Percentiles rank a stretch among this genome's conserved stretches.
These are phyloP conservation scores for Lyophyllum shimeji DNA, from an alignment of 768 basidiomycete species.

Conservation along the genomic window DNA sequence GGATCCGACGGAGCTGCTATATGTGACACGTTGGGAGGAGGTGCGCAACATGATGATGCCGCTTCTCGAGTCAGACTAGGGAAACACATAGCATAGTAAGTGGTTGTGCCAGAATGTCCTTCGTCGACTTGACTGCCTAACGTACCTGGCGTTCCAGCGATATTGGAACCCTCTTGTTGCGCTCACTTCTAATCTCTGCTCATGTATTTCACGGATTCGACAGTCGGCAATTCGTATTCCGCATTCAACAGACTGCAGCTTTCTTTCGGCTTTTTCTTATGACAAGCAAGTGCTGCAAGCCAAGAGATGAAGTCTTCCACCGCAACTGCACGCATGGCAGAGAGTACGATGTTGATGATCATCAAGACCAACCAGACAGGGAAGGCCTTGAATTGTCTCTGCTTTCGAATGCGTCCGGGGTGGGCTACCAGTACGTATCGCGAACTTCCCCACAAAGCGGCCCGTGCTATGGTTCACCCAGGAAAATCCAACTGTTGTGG, in stretches of 20 bases:
- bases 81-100: background rate
- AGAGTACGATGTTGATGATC: constrained; percentile 28
- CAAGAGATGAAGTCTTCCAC: too few species aligned
- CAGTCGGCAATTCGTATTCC: too few species aligned
- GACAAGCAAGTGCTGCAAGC: too few species aligned
- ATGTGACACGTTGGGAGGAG: background rate
- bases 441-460: background rate
- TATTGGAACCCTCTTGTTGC: too few species aligned
- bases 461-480: background rate
- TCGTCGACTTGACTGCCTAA: too few species aligned
- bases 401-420: constrained; percentile 12
- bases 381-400: constrained; percentile 18
- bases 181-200: too few species aligned
- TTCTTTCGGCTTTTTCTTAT: too few species aligned
- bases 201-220: too few species aligned
- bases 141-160: too few species aligned
- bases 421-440: constrained; percentile 10
- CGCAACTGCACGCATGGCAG: too few species aligned
- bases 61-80: background rate
- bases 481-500: background rate
- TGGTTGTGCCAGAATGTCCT: background rate
- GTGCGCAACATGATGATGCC: background rate
- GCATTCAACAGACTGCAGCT: too few species aligned
- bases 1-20: background rate
- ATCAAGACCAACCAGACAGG: constrained; percentile 33